A percentile compares a stretch with the other conserved stretches of the same genome.
Evolutionary conservation across 2,329 filamentous ascomycete genomes (phyloP).

Genomic region (Trichophyton schoenleinii): DNA sequence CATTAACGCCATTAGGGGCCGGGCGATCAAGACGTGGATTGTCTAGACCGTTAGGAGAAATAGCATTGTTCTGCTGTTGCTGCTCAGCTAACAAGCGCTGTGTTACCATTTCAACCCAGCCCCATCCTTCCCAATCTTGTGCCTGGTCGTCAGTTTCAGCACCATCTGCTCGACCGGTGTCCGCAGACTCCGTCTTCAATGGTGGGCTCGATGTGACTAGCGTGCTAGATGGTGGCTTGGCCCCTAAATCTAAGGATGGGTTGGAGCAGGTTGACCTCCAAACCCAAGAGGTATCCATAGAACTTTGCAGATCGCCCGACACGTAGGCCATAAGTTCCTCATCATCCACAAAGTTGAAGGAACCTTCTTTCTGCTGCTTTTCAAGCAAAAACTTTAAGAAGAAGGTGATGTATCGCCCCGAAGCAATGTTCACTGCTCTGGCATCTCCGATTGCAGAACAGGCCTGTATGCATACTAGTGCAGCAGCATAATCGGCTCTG

Average conservation of each 20-base stretch:
- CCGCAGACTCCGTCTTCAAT: conserved; percentile 23
- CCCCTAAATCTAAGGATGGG: not conserved
- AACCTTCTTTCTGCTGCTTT: conserved; percentile 36
- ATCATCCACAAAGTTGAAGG: conserved; percentile 46
- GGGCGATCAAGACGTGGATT: not conserved
- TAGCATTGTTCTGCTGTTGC: conserved; percentile 17
- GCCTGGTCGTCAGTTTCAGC: conserved; percentile 10
- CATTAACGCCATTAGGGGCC: not conserved
- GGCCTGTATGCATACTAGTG: conserved; percentile 59
- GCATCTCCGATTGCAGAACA: conserved; percentile 58
- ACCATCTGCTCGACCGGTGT: conserved; percentile 43
- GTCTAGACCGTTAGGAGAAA: not conserved
- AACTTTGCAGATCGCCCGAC: conserved; percentile 73
- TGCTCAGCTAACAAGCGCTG: conserved; percentile 42
- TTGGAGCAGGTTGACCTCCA: conserved; percentile 43
- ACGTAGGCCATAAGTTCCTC: conserved; percentile 82
- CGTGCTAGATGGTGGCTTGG: conserved; percentile 5
- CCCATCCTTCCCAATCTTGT: conserved; percentile 62
- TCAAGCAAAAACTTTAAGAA: conserved; percentile 59
- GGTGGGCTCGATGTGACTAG: conserved; percentile 8
- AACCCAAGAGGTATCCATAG: conserved; percentile 66
- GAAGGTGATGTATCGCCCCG: conserved; percentile 69
- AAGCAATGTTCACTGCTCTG: conserved; percentile 61
- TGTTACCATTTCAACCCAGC: conserved; percentile 53
- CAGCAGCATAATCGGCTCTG: conserved; percentile 58